Conservation (phyloP, 2,329 filamentous ascomycete species). For the Ophiostoma australiae region DNA sequence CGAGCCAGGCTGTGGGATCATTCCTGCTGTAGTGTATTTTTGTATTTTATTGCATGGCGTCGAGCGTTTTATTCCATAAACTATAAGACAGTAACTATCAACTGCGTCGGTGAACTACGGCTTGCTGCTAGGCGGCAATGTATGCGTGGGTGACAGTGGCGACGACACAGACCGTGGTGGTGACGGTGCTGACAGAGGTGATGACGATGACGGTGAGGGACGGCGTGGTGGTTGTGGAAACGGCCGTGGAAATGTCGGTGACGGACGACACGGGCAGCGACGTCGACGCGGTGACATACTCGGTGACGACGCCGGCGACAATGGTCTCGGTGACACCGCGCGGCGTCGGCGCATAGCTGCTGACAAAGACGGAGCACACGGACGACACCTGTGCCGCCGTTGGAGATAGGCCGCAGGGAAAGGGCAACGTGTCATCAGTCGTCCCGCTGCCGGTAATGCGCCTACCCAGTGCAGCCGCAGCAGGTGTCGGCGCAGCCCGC, state of each 20-base stretch:
- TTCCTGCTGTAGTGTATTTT: constrained; percentile 15
- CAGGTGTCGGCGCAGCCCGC: not conserved
- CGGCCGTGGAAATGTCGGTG: not conserved
- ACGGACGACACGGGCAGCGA: not conserved
- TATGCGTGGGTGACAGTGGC: not conserved
- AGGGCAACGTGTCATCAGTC: not conserved
- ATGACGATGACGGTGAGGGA: not conserved
- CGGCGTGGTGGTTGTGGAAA: not conserved
- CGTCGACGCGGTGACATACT: not conserved
- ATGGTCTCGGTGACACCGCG: not conserved
- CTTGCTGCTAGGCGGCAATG: not conserved
- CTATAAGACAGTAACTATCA: not conserved
- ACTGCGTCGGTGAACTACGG: too few species aligned
- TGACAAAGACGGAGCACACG: constrained; percentile 2
- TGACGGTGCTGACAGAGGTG: not conserved
- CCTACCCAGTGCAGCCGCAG: too few species aligned
- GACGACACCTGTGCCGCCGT: not conserved
- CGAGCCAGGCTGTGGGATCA: constrained; percentile 21
- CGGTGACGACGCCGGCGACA: not conserved
- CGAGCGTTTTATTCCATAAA: constrained; percentile 9
- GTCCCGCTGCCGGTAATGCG: too few species aligned
- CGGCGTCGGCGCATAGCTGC: not conserved
- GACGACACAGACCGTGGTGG: not conserved
- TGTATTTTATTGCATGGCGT: constrained; percentile 11
- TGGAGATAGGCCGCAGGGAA: not conserved